These are phyloP conservation scores for Diospyros lotus DNA, from an alignment of 148 eudicot species.

Conservation along the genomic window DNA sequence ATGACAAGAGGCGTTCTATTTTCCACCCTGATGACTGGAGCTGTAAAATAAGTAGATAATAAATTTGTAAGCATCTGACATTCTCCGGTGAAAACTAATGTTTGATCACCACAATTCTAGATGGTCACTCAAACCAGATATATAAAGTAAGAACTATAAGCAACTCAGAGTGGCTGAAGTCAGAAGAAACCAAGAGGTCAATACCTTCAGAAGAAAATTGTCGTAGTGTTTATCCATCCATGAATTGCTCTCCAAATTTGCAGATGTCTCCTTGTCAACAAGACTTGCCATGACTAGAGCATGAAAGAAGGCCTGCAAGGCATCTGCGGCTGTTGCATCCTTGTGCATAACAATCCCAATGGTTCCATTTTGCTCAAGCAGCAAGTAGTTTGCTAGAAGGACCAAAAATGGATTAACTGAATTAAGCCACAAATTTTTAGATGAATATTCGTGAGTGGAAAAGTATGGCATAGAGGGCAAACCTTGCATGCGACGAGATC, in stretches of 20 bases:
- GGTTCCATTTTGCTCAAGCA: slow-evolving; percentile 53
- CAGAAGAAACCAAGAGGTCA: background rate
- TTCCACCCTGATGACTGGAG: slow-evolving; percentile 73
- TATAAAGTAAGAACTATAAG: background rate
- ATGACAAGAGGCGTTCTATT: slow-evolving; percentile 67
- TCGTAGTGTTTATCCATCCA: slow-evolving; percentile 86
- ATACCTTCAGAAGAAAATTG: slow-evolving; percentile 61
- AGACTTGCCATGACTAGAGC: slow-evolving; percentile 78
- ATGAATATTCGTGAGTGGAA: background rate
- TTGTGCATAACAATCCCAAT: slow-evolving; percentile 63
- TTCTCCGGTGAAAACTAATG: too few relatives aligned
- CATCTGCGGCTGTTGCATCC: slow-evolving; percentile 61
- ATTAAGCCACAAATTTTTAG: background rate
- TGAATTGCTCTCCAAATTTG: slow-evolving; percentile 52
- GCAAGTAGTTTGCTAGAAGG: slow-evolving; percentile 62
- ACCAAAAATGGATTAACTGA: slow-evolving; percentile 5
- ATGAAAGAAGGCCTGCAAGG: slow-evolving; percentile 72
- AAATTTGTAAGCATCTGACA: background rate
- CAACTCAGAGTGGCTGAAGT: background rate
- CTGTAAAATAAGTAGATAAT: slow-evolving; percentile 33
- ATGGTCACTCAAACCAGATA: background rate
- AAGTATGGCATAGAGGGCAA: slow-evolving; percentile 5
- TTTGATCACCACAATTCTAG: too few relatives aligned
- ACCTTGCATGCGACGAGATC: slow-evolving; percentile 71
- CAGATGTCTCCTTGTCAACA: slow-evolving; percentile 32